Conservation (phyloP, 2,329 filamentous ascomycete genomes). For the Camillea tinctor region DNA sequence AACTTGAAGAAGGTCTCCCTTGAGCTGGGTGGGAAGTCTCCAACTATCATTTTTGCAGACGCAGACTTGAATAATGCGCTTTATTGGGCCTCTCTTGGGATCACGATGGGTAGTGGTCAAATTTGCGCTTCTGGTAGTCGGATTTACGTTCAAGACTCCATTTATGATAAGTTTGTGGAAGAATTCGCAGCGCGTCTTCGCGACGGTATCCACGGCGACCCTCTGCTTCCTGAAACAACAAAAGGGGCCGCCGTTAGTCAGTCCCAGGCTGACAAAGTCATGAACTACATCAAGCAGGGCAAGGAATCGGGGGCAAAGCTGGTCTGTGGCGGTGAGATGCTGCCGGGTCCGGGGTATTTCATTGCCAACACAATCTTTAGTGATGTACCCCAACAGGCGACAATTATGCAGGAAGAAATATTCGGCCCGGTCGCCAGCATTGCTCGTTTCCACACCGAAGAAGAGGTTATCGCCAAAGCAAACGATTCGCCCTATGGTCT, state of each 20-base stretch:
- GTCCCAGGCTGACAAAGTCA: slow-evolving; percentile 45
- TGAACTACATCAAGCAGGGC: slow-evolving; percentile 43
- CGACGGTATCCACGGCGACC: no score
- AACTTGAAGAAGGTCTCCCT: slow-evolving; percentile 61
- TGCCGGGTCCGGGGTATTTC: slow-evolving; percentile 41
- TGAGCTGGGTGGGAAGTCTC: slow-evolving; percentile 57
- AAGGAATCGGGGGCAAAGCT: slow-evolving; percentile 37
- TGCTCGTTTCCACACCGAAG: slow-evolving; percentile 54
- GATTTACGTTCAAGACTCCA: slow-evolving; percentile 62
- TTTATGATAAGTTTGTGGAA: slow-evolving; percentile 27
- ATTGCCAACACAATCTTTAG: slow-evolving; percentile 48
- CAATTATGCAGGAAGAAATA: slow-evolving; percentile 54
- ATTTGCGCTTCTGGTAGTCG: slow-evolving; percentile 20
- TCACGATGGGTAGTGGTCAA: slow-evolving; percentile 32
- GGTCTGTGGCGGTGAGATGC: slow-evolving; percentile 36
- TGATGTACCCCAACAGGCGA: slow-evolving; percentile 39
- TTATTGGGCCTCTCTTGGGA: slow-evolving; percentile 50
- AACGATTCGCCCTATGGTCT: slow-evolving; percentile 52
- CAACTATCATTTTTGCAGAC: slow-evolving; percentile 58
- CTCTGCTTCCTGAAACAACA: slow-evolving; percentile 4
- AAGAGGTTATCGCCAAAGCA: slow-evolving; percentile 52
- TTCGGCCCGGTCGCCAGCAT: slow-evolving; percentile 58
- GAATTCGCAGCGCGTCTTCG: not conserved
- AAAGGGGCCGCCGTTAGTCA: slow-evolving; percentile 53
- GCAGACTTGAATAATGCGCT: slow-evolving; percentile 57